Evolutionary conservation across 176 grass and related monocot genomes (phyloP), one percentile per base, ranked within the genome.

Genomic region (Raddia distichophylla): DNA sequence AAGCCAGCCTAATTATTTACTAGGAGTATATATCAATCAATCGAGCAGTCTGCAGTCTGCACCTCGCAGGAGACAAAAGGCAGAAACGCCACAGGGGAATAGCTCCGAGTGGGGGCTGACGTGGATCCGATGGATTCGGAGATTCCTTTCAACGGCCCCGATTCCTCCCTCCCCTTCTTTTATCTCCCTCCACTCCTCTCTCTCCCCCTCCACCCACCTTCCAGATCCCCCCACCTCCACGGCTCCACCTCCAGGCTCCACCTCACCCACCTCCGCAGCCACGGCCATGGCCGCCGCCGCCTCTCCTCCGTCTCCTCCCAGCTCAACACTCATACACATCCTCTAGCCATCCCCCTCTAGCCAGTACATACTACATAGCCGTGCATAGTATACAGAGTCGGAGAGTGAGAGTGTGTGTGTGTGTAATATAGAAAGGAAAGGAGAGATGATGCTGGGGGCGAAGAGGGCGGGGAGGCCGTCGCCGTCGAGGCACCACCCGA

Each of bases 401-500:
- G 27, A 77, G 27, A 14, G 54, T 42, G 40, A 40, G 37, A 77
- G 27, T 10, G 54, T 18, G 40, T 14, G 27, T 27, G 27, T 27
- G 27, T 27, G 27, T 27, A 27, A 37, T n/a, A 68, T 2, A 35
- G 61, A 48, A 5, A 62, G 51, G 22, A 13, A 64, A 66, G 7
- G 5, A 11, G 20, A 43, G 80, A 93, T 91, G 91, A 82, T 91
- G 91, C 48, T 87, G 74, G 91, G 91, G 42, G 87, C 77, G 71
- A 86, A 74, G 94, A 80, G 79, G 82, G 47, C 76, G 16, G 77
- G 59, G 15, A 6, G 35, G 35, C 5, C 60, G 19, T 5, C 64
- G 12, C 3, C 17, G 7, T 11, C 56, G 52, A 66, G 47, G 2
- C 35, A 78, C 2, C 69, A 78, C 2, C 69, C 75, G 73, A 93